These are phyloP conservation scores for Metschnikowia anglica DNA, from an alignment of 805 yeast genomes.

Conservation along the genomic window DNA sequence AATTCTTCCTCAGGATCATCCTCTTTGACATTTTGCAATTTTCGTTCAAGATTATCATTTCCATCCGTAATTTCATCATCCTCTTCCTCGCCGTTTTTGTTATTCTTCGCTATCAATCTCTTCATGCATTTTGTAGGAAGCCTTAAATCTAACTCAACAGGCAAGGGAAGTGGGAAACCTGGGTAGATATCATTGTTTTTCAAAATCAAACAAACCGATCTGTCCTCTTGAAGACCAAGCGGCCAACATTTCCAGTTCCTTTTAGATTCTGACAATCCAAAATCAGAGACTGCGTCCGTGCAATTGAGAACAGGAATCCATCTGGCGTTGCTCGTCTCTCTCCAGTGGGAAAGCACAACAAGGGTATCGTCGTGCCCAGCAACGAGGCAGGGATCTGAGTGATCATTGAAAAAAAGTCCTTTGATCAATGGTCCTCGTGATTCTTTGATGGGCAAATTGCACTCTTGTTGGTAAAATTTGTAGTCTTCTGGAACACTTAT, in stretches of 20 bases:
- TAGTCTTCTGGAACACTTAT: conserved; percentile 46
- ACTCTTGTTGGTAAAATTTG: conserved; percentile 40
- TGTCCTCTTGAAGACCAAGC: conserved; percentile 68
- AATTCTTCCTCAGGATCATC: conserved; percentile 61
- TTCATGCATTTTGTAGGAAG: conserved; percentile 52
- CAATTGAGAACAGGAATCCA: conserved; percentile 87
- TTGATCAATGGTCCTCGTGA: conserved; percentile 44
- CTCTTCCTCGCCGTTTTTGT: conserved; percentile 28
- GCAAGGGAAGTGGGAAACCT: conserved; percentile 78
- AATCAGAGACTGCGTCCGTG: conserved; percentile 40
- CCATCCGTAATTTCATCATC: conserved; percentile 17
- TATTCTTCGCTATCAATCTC: conserved; percentile 26
- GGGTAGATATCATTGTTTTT: conserved; percentile 69
- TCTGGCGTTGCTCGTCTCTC: conserved; percentile 68
- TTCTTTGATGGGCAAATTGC: conserved; percentile 34
- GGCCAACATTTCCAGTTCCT: conserved; percentile 82
- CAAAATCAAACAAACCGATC: conserved; percentile 69
- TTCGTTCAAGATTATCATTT: conserved; percentile 19
- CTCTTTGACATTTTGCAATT: conserved; percentile 20
- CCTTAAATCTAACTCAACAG: conserved; percentile 70
- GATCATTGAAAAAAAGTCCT: conserved; percentile 80
- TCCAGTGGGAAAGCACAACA: conserved; percentile 73
- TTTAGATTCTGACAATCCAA: conserved; percentile 46
- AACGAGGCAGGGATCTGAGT: conserved; percentile 86
- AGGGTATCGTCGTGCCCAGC: conserved; percentile 73